These are phyloP conservation scores for Rhododendron williamsianum DNA, from an alignment of 148 eudicot genomes.

Conservation along the genomic window DNA sequence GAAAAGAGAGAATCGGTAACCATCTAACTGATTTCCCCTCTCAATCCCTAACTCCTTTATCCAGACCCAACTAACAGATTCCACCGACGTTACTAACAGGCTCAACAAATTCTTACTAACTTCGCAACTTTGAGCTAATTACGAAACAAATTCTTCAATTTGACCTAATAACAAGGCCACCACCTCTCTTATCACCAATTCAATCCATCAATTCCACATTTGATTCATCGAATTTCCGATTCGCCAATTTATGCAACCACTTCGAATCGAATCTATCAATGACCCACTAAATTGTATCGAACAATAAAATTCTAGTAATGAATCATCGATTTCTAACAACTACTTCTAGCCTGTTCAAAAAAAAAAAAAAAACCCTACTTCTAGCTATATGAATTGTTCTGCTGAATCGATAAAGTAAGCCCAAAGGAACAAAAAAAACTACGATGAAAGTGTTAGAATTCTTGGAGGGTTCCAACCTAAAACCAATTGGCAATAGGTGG, in stretches of 20 bases:
- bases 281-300: background rate
- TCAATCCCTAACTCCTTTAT: too few species aligned
- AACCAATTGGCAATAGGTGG: too few species aligned
- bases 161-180: too few species aligned
- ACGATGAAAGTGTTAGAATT: too few species aligned
- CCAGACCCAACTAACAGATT: too few species aligned
- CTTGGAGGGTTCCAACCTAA: too few species aligned
- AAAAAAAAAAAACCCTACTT: background rate
- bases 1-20: too few species aligned
- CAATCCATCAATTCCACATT: background rate
- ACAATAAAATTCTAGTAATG: background rate
- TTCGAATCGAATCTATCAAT: background rate
- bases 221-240: background rate
- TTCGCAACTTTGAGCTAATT: too few species aligned
- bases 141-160: too few species aligned
- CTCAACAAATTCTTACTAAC: too few species aligned
- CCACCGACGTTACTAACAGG: too few species aligned
- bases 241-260: background rate
- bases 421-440: background rate
- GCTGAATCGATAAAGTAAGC: background rate
- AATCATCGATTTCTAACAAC: background rate
- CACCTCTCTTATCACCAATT: background rate
- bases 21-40: too few species aligned
- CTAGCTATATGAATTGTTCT: background rate
- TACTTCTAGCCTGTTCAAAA: background rate